These are phyloP conservation scores for Ustilago curta DNA, from an alignment of 1,284 basidiomycete species.

Conservation along the genomic window DNA sequence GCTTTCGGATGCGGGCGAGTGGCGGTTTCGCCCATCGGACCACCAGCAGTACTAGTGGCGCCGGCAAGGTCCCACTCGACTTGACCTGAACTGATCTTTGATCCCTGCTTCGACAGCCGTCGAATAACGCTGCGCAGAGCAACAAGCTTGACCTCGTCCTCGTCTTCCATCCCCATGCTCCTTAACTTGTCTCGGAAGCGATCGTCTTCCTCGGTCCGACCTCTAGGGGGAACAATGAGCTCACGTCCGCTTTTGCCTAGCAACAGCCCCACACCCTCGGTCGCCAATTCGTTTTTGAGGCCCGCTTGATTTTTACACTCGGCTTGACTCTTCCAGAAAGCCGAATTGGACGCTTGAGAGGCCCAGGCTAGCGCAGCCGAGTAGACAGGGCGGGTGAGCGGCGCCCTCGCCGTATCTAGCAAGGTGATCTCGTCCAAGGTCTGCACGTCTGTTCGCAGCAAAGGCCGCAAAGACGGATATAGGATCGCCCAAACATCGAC, in stretches of 20 bases:
- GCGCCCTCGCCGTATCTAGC: conserved; percentile 79
- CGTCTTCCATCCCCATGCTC: conserved; percentile 81
- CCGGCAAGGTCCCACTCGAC: conserved; percentile 25
- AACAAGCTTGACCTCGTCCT: conserved; percentile 83
- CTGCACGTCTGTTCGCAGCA: conserved; percentile 86
- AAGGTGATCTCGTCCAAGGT: conserved; percentile 81
- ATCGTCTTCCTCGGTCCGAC: conserved; percentile 76
- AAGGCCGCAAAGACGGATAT: conserved; percentile 87
- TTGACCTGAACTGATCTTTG: conserved; percentile 22
- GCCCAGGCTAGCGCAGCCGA: conserved; percentile 90
- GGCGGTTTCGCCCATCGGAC: conserved; percentile 2
- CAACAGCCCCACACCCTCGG: conserved; percentile 55
- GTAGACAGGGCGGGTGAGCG: conserved; percentile 79
- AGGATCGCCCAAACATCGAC: conserved; percentile 93
- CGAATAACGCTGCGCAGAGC: conserved; percentile 87
- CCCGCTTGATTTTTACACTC: conserved; percentile 42
- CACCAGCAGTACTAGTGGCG: background rate
- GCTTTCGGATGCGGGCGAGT: conserved; percentile 27
- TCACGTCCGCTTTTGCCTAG: conserved; percentile 41
- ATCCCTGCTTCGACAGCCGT: conserved; percentile 64
- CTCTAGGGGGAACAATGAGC: conserved; percentile 26
- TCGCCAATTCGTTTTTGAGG: conserved; percentile 50
- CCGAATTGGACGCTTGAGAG: conserved; percentile 72
- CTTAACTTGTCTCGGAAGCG: conserved; percentile 78
- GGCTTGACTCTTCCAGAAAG: conserved; percentile 55